These are phyloP conservation scores for Pythium coloratum DNA, from an alignment of 352 stramenopile species.

Conservation along the genomic window DNA sequence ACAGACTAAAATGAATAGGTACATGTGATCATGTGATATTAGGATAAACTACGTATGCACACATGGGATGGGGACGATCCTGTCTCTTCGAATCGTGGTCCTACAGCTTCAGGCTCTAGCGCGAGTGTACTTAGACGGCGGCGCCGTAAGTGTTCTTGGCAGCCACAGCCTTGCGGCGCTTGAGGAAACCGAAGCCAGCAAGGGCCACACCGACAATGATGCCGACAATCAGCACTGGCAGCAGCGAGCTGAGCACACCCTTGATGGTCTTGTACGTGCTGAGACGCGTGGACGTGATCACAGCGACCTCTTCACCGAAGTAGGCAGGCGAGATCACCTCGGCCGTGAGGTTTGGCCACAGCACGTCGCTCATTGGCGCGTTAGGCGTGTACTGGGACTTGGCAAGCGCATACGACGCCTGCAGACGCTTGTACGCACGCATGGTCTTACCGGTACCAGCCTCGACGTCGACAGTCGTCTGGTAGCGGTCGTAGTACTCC, in stretches of 20 bases:
- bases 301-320: conserved; percentile 52
- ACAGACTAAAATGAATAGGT: too few species aligned
- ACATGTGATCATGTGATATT: neutral
- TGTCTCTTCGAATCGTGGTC: neutral
- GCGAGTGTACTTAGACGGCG: neutral
- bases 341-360: conserved; percentile 49
- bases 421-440: conserved; percentile 57
- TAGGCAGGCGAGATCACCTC: conserved; percentile 68
- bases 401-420: conserved; percentile 55
- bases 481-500: conserved; percentile 44
- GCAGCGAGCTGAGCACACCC: conserved; percentile 45
- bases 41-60: neutral
- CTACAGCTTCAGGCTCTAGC: neutral
- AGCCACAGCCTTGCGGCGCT: conserved; percentile 33
- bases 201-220: conserved; percentile 45
- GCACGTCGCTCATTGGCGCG: conserved; percentile 58
- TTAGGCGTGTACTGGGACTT: conserved; percentile 39
- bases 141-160: conserved; percentile 3
- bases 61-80: neutral
- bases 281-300: conserved; percentile 38
- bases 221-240: conserved; percentile 61
- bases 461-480: conserved; percentile 70
- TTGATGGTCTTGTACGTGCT: conserved; percentile 58
- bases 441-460: conserved; percentile 73
- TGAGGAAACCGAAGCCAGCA: conserved; percentile 41